Base-by-base conservation (phyloP, 345 rosid species). In the Psidium friedrichsthalianum region DNA sequence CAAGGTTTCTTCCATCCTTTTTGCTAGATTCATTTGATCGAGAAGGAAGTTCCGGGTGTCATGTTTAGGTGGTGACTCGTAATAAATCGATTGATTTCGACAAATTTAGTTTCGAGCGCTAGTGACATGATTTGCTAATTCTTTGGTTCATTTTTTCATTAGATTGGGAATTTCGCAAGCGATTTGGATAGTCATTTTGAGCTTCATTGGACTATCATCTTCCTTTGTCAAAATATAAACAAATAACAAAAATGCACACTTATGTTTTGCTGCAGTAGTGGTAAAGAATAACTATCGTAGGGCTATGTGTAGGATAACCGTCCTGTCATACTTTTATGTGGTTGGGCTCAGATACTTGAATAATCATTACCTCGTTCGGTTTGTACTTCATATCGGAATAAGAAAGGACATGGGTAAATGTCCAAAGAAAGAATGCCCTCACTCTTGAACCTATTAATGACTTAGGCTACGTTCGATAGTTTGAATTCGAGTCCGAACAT, bases 81-180 rank as follows among this genome's bases (percentile, higher is more conserved):
- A 51, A 49, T 49, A 49, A 49, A 49, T 49, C 3, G 12, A 51
- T 3, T 11, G 21, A 55, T 55, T 55, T 55, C 8, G 8, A 55
- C 24, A 20, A 20, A 7, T 55, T 54, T 16, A 2, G 5, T 27
- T 59, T 27, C 0, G 42, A 61, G 74, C 11, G 2, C 3, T 11
- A 0, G 42, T 36, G 2, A 0, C 76, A 16, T 4, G 3, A 29
- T 16, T 27, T 2, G 0, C 20, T 14, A 2, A 15, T 64, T 29
- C 76, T 8, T 42, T 8, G 15, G 22, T 64, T 29, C 32, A 8
- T 3, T 29, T 3, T 29, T 16, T 16, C 11, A 0, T 16, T 29
- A 64, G 44, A 64, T 29, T 2, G 3, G 15, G 76, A 64, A 29
- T 29, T 10, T 29, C 1, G 2, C 44, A 1, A 32, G 76, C 22